phyloP scores from a whole-genome alignment of 176 grass and related monocot species.

The Rhynchospora tenuis region DNA sequence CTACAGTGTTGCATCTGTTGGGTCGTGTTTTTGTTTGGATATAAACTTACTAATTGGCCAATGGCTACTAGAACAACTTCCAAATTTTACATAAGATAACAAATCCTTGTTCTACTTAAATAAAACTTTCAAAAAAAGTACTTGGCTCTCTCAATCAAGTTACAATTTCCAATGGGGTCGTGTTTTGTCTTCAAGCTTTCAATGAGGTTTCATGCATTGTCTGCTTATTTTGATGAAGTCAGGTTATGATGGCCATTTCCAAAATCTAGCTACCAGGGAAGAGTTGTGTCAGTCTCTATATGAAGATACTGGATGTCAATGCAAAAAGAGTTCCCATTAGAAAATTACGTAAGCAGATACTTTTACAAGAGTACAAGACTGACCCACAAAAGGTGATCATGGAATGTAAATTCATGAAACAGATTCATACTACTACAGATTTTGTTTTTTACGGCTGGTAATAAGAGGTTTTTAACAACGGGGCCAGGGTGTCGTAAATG shows the following conservation, averaged over 20 bases:
- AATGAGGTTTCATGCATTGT: constrained; percentile 23
- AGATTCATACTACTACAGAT: too few relatives aligned
- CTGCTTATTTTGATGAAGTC: constrained; percentile 15
- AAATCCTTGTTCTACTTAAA: neutral
- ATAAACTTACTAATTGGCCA: neutral
- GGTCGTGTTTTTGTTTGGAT: too few relatives aligned
- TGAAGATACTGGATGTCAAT: constrained; percentile 5
- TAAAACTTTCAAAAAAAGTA: neutral
- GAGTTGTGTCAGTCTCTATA: constrained; percentile 20
- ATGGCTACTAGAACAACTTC: neutral
- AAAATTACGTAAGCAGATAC: neutral
- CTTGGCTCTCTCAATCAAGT: constrained; percentile 19
- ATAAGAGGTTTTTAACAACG: too few relatives aligned
- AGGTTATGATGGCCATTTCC: constrained; percentile 27
- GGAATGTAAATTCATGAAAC: neutral
- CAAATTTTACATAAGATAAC: constrained; percentile 7
- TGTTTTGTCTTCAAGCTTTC: constrained; percentile 26
- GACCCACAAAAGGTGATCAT: neutral
- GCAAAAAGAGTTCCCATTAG: constrained; percentile 10
- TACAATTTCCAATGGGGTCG: constrained; percentile 22
- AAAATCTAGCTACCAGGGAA: constrained; percentile 14
- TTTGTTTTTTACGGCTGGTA: too few relatives aligned
- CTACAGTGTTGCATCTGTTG: neutral
- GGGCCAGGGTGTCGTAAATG: too few relatives aligned
- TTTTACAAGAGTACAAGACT: neutral